Conservation (phyloP, 2,329 filamentous ascomycete species). For the Allantophomopsis cytisporea region DNA sequence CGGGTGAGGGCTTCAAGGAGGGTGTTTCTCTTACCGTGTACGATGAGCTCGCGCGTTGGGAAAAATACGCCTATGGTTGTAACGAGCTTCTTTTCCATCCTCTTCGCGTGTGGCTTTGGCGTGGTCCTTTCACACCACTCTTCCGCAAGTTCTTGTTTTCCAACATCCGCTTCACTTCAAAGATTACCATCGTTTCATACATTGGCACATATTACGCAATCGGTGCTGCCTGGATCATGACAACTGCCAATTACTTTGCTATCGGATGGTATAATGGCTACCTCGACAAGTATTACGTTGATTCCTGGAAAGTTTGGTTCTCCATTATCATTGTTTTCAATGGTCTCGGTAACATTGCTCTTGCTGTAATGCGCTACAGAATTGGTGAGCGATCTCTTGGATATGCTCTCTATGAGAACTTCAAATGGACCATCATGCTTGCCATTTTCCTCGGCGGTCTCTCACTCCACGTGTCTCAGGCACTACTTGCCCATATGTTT, state of each 20-base stretch:
- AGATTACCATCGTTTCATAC: constrained; percentile 64
- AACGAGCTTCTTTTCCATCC: constrained; percentile 75
- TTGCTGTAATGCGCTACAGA: constrained; percentile 62
- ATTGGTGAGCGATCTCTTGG: constrained; percentile 48
- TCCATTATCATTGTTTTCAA: constrained; percentile 70
- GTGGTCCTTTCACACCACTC: constrained; percentile 65
- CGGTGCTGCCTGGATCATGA: constrained; percentile 62
- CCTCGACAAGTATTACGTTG: constrained; percentile 69
- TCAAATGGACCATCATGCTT: constrained; percentile 63
- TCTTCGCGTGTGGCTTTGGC: constrained; percentile 56
- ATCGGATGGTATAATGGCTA: constrained; percentile 66
- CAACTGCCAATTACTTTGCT: constrained; percentile 60
- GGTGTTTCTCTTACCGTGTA: constrained; percentile 76
- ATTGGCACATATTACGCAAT: constrained; percentile 74
- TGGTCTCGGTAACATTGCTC: constrained; percentile 56
- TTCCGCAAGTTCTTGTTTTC: constrained; percentile 64
- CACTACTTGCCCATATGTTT: constrained; percentile 71
- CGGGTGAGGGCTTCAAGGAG: constrained; percentile 67
- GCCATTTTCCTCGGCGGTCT: constrained; percentile 75
- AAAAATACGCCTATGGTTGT: constrained; percentile 78
- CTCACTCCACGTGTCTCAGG: constrained; percentile 68
- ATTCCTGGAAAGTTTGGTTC: constrained; percentile 71
- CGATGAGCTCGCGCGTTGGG: constrained; percentile 74
- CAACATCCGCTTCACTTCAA: constrained; percentile 61
- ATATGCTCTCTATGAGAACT: constrained; percentile 43